Base-by-base conservation (phyloP, 495 filamentous ascomycete genomes). In the Pseudomonodictys pantanalensis region DNA sequence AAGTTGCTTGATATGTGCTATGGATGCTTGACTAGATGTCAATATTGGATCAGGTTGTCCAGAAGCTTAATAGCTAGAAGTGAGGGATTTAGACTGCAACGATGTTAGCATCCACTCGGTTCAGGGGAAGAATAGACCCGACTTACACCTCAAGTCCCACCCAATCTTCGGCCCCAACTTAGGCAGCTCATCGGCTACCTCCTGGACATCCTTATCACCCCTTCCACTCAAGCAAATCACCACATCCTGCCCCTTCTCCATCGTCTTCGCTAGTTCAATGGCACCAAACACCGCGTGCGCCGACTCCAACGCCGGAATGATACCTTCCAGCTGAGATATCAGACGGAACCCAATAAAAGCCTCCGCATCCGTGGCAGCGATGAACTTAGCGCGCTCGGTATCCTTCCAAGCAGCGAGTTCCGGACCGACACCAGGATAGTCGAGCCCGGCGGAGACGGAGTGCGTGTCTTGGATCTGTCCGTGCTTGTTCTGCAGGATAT, bases 131-230 rank as follows among this genome's bases (percentile, higher is more conserved):
- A 17, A 6, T 2, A 25, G 8, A 24, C 18, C 22, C 18, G 17
- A 39, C 44, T 58, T 33, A 58, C 57, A 32, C 4, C 93, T 82
- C 76, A 98, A 74, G 78, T 97, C 92, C 93, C 93, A 98, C 54
- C 90, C 90, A 72, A 98, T 97, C 77, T 86, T 74, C 8, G 95
- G 95, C 0, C 93, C 93, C 58, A 98, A 68, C 56, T 77, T 86
- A 22, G 93, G 93, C 64, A 98, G 75, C 74, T 95, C 90, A 58
- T 98, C 93, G 2, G 93, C 93, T 35, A 98, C 92, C 69, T 89
- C 95, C 83, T 97, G 91, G 35, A 98, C 93, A 72, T 98, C 93
- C 81, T 98, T 98, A 69, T 98, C 93, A 33, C 93, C 93, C 64
- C 93, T 80, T 15, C 93, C 93, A 67, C 86, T 90, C 25, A 98